Evolutionary conservation across 805 yeast species (phyloP), one percentile per base, ranked within the genome.

Genomic region (Millerozyma acaciae): DNA sequence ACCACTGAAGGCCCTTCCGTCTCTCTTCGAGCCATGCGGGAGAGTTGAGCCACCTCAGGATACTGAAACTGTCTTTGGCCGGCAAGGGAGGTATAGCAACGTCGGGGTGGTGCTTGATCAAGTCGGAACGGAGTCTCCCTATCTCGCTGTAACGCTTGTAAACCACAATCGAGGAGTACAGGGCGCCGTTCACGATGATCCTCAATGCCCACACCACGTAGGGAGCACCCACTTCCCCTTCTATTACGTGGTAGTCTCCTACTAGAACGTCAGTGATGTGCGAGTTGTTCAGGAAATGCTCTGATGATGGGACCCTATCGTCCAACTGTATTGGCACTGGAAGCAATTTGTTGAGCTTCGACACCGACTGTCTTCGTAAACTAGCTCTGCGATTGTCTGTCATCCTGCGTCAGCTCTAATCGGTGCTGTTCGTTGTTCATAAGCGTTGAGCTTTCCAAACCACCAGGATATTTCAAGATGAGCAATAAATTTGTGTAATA

Each of bases 111-210:
- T 68, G 47, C 5, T 45, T 47, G 4, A 77, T 73, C 10, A 76
- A 20, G 16, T 45, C 40, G 4, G 29, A 26, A 16, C 80, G 63
- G 21, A 85, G 62, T 20, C 37, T 40, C 24, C 58, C 78, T 39
- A 85, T 73, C 28, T 84, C 90, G 21, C 76, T 71, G 53, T 81
- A 85, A 23, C 95, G 53, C 50, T 73, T 76, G 49, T 76, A 72
- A 4, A 76, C 46, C 28, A 58, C 51, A 13, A 82, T 65, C 38
- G 60, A 61, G 4, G 73, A 58, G 39, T 57, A 57, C 17, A 48
- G 43, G 5, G 62, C 55, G 29, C 62, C 68, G 33, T 65, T 56
- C 15, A 66, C 43, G 4, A 61, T 57, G 5, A 66, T 53, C 28
- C 57, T 53, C 8, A 66, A 55, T 3, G 60, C 33, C 73, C 73